Conservation (phyloP, 2,329 filamentous ascomycete species). For the Claviceps quebecensis region DNA sequence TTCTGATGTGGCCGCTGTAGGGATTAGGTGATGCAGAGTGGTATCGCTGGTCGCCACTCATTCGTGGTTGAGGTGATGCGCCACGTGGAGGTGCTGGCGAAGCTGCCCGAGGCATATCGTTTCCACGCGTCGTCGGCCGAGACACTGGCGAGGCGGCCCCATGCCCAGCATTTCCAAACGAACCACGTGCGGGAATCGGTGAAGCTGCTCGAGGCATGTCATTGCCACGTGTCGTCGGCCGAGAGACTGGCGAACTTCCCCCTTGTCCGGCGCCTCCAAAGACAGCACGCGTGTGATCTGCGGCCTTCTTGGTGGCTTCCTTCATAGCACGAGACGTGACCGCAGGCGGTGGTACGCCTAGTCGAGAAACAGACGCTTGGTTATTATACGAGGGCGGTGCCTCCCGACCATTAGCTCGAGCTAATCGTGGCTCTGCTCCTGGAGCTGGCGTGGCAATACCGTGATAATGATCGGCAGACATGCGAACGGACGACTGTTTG, state of each 20-base stretch:
- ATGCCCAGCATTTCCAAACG: not conserved
- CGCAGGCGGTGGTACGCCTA: conserved; percentile 81
- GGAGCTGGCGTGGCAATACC: conserved; percentile 77
- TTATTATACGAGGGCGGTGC: conserved; percentile 73
- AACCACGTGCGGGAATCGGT: conserved; percentile 48
- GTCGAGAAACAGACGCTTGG: conserved; percentile 47
- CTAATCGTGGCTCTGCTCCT: conserved; percentile 25
- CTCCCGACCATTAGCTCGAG: conserved; percentile 27
- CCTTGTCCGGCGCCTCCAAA: conserved; percentile 30
- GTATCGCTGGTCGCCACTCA: conserved; percentile 32
- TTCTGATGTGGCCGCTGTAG: conserved; percentile 31
- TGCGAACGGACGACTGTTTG: conserved; percentile 68
- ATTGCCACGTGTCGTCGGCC: conserved; percentile 44
- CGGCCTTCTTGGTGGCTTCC: conserved; percentile 80
- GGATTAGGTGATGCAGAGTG: conserved; percentile 50
- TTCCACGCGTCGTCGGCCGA: conserved; percentile 44
- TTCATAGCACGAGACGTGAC: conserved; percentile 94
- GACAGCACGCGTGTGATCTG: conserved; percentile 68
- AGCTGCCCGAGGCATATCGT: conserved; percentile 42
- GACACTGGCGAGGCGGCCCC: conserved; percentile 25
- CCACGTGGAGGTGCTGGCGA: conserved; percentile 57
- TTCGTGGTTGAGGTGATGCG: conserved; percentile 46
- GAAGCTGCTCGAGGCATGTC: conserved; percentile 49
- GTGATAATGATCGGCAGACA: conserved; percentile 91
- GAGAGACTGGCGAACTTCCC: conserved; percentile 30